Conservation (phyloP, 495 filamentous ascomycete species). For the Physcia stellaris region DNA sequence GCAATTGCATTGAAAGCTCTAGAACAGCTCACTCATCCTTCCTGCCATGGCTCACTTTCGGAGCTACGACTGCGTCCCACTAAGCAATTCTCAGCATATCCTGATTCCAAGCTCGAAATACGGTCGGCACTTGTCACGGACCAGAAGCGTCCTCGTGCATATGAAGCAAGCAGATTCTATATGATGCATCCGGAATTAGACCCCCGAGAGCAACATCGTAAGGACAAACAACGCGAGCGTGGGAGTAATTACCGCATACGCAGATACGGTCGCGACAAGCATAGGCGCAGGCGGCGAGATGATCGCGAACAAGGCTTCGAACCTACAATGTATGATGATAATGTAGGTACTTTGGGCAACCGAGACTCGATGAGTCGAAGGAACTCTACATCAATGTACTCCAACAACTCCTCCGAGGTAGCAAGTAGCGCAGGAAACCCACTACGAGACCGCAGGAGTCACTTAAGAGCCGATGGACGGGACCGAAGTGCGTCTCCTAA, state of each 20-base stretch:
- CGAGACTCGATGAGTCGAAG: conserved; percentile 10
- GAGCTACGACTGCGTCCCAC: conserved; percentile 41
- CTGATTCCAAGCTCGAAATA: conserved; percentile 55
- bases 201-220: conserved; percentile 54
- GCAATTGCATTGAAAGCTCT: conserved; percentile 63
- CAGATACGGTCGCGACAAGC: conserved; percentile 41
- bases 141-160: conserved; percentile 61
- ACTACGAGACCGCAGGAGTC: conserved; percentile 15
- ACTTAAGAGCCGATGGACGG: conserved; percentile 37
- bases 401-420: conserved; percentile 20
- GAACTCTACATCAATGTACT: conserved; percentile 1
- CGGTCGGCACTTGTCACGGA: conserved; percentile 63
- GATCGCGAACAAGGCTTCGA: conserved; percentile 46
- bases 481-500: conserved; percentile 60
- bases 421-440: too few relatives aligned
- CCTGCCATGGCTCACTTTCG: conserved; percentile 27
- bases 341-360: conserved; percentile 24
- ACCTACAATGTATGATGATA: conserved; percentile 69
- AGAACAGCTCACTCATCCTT: conserved; percentile 37
- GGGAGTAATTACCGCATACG: conserved; percentile 45
- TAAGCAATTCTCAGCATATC: conserved; percentile 48
- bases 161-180: conserved; percentile 78
- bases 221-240: conserved; percentile 32
- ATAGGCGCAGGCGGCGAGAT: conserved; percentile 27
- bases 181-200: conserved; percentile 81